Evolutionary conservation across 805 yeast genomes (phyloP).

Genomic region (Yarrowia yakushimensis): DNA sequence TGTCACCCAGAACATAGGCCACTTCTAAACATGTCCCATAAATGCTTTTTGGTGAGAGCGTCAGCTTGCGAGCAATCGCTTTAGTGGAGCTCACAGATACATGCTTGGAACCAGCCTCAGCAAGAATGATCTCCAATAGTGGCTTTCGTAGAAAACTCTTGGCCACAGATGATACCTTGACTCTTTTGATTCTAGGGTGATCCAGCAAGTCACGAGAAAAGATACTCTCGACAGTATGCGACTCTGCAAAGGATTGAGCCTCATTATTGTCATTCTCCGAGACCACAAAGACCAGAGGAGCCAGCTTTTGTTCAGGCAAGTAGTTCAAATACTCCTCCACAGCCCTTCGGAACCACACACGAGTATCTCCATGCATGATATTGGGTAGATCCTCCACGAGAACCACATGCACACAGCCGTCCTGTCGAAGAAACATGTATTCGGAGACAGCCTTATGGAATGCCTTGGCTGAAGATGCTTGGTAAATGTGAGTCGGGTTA

Average conservation of each 20-base stretch:
- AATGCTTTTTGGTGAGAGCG: neutral
- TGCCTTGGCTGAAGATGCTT: neutral
- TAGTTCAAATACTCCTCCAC: slow-evolving; percentile 8
- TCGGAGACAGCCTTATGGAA: slow-evolving; percentile 3
- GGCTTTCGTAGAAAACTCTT: neutral
- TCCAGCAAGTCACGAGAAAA: neutral
- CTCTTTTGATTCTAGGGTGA: neutral
- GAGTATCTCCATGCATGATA: slow-evolving; percentile 2
- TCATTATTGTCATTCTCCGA: slow-evolving; percentile 6
- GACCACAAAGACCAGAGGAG: slow-evolving; percentile 1
- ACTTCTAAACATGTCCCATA: neutral
- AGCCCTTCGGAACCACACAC: neutral
- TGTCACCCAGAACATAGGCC: slow-evolving; percentile 3
- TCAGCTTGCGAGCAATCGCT: neutral
- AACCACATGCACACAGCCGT: neutral
- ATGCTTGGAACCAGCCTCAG: slow-evolving; percentile 1
- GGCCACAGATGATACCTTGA: neutral
- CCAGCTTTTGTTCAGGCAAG: neutral
- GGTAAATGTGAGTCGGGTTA: neutral
- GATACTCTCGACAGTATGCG: slow-evolving; percentile 13
- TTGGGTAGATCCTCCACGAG: slow-evolving; percentile 10
- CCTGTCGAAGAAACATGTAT: slow-evolving; percentile 12
- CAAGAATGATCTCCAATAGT: neutral
- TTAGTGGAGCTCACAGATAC: neutral
- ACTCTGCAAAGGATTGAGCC: neutral